Conservation (phyloP, 2,329 filamentous ascomycete species). For the Lojkania enalia region DNA sequence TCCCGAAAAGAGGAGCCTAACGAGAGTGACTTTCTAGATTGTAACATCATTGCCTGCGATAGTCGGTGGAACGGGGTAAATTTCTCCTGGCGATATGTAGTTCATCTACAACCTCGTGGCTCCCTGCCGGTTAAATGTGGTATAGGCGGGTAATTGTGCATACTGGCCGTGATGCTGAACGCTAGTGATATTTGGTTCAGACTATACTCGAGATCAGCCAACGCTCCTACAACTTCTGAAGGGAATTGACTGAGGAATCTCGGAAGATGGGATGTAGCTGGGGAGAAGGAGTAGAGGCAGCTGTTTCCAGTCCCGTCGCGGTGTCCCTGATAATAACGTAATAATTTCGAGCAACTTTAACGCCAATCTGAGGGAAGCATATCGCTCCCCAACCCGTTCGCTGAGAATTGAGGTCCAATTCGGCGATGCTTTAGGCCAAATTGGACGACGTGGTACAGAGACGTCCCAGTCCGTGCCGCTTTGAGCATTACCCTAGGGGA, state of each 20-base stretch:
- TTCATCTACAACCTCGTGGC: constrained; percentile 16
- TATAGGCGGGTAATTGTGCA: constrained; percentile 9
- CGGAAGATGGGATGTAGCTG: not conserved
- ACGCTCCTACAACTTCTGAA: no score
- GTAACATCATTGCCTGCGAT: not conserved
- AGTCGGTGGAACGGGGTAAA: constrained; percentile 15
- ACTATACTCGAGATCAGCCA: not conserved
- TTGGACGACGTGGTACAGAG: constrained; percentile 5
- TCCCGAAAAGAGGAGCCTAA: no score
- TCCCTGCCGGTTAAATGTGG: constrained; percentile 7
- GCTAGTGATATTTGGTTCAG: not conserved
- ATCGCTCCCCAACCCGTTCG: no score
- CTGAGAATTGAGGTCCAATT: constrained; percentile 3
- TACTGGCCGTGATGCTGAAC: not conserved
- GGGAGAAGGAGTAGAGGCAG: not conserved
- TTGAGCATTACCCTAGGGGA: no score
- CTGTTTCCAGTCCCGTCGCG: not conserved
- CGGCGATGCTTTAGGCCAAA: constrained; percentile 7
- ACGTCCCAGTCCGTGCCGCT: not conserved
- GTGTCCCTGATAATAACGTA: no score
- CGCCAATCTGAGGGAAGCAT: no score
- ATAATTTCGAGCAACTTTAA: no score
- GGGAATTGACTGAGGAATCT: not conserved
- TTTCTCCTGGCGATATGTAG: constrained; percentile 14
- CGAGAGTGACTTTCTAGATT: no score